Base-by-base conservation (phyloP, 2,329 filamentous ascomycete species). In the Hypoxylon sp. region DNA sequence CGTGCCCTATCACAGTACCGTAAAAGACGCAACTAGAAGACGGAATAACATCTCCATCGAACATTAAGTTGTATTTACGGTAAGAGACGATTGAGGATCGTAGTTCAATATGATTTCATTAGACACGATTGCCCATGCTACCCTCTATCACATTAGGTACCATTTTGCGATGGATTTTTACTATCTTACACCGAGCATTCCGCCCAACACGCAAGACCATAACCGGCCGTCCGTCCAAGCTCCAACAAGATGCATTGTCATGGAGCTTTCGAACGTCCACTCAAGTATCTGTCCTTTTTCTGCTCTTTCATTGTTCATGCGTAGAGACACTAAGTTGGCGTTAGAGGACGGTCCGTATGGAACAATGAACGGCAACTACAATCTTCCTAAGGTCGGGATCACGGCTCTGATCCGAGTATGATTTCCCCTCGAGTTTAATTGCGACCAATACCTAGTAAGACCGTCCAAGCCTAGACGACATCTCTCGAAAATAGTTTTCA, bases 71-170 rank as follows among this genome's bases (percentile, higher is more conserved):
- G 5, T n/a, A 36, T 36, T 36, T 3, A 36, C 4, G 30, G 32
- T n/a, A 26, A 4, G 22, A 48, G 22, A 38, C 33, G 14, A 52
- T 52, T 12, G 1, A 46, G 18, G 11, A 33, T 16, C 12, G 4
- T n/a, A n/a, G n/a, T n/a, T 33, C 28, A 7, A 20, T 16, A 42
- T 26, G 32, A n/a, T 24, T 20, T 52, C 22, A 61, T 61, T 61
- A 26, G 24, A 40, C 51, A 45, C 30, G 44, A 55, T 61, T 18
- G 44, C 51, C 50, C 58, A 50, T 52, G 45, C 22, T 32, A 2
- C 14, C 32, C 32, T 14, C 4, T 16, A n/a, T 16, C 14, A 1
- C n/a, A n/a, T n/a, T n/a, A n/a, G n/a, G 6, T 36, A 36, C 6
- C 32, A 12, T 14, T 14, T 36, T 55, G 45, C 36, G 33, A 52